Evolutionary conservation across 805 yeast genomes (phyloP).

Genomic region (Millerago galiae): DNA sequence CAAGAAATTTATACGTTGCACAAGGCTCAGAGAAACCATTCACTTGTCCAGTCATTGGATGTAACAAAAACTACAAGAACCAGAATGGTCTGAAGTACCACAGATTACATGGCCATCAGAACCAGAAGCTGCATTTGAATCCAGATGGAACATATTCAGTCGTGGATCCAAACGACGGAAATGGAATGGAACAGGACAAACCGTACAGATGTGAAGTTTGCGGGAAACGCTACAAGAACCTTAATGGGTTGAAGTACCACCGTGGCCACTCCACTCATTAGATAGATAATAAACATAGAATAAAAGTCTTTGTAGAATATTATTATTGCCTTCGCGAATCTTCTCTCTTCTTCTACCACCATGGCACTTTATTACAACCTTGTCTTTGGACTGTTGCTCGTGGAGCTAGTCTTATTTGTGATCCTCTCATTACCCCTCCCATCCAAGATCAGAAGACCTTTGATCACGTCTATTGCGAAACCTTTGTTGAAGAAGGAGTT

Average conservation of each 20-base stretch:
- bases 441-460: slow-evolving; percentile 57
- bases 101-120: slow-evolving; percentile 93
- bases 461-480: slow-evolving; percentile 53
- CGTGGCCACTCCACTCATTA: slow-evolving; percentile 97
- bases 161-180: slow-evolving; percentile 91
- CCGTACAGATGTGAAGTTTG: slow-evolving; percentile 98
- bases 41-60: slow-evolving; percentile 96
- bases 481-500: slow-evolving; percentile 70
- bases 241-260: slow-evolving; percentile 94
- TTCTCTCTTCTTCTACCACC: background rate
- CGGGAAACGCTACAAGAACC: slow-evolving; percentile 92
- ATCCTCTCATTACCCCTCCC: slow-evolving; percentile 85
- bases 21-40: slow-evolving; percentile 94
- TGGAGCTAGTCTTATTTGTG: slow-evolving; percentile 76
- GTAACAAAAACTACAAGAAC: slow-evolving; percentile 95
- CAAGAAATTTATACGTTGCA: slow-evolving; percentile 86
- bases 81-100: slow-evolving; percentile 97
- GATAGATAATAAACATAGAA: background rate
- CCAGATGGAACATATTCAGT: slow-evolving; percentile 91
- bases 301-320: no score
- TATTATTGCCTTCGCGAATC: background rate
- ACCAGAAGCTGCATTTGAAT: slow-evolving; percentile 83
- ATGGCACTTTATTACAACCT: slow-evolving; percentile 29
- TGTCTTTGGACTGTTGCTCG: slow-evolving; percentile 65
- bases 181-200: slow-evolving; percentile 94